Evolutionary conservation across 1,284 basidiomycete genomes (phyloP).

Genomic region (Cryptococcus sp.): DNA sequence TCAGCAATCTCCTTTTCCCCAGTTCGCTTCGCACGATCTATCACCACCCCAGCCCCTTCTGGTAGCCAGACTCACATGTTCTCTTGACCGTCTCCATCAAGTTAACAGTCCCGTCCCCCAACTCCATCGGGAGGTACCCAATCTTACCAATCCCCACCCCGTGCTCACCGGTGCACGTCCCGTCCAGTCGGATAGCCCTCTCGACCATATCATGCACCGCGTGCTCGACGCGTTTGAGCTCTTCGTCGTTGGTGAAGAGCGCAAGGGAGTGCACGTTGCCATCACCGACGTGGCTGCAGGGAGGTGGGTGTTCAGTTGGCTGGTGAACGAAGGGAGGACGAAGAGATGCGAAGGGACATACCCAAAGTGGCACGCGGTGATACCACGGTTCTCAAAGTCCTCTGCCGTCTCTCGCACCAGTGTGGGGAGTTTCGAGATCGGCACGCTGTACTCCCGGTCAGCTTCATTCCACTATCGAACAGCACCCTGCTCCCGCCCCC

Average conservation of each 20-base stretch:
- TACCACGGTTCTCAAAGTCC: slow-evolving; percentile 61
- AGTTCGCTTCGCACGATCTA: no score
- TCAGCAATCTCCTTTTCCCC: neutral
- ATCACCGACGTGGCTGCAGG: slow-evolving; percentile 81
- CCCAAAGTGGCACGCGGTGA: slow-evolving; percentile 56
- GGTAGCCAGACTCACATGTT: slow-evolving; percentile 48
- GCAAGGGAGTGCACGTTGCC: slow-evolving; percentile 55
- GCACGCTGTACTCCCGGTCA: slow-evolving; percentile 57
- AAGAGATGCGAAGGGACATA: slow-evolving; percentile 13
- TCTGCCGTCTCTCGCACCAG: slow-evolving; percentile 71
- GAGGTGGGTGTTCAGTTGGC: slow-evolving; percentile 23
- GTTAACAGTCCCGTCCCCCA: slow-evolving; percentile 70
- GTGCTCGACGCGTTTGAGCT: slow-evolving; percentile 47
- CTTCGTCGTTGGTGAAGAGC: slow-evolving; percentile 38
- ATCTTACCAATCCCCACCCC: slow-evolving; percentile 78
- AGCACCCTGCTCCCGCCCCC: neutral
- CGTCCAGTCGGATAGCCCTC: slow-evolving; percentile 52
- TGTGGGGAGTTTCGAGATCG: slow-evolving; percentile 71
- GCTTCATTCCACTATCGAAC: no score
- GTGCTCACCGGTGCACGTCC: slow-evolving; percentile 68
- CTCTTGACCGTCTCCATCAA: slow-evolving; percentile 75
- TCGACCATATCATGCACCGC: slow-evolving; percentile 54
- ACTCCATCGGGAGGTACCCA: slow-evolving; percentile 62
- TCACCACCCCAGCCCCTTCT: neutral
- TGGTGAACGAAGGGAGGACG: neutral